Evolutionary conservation across 768 basidiomycete species (phyloP).

Genomic region (Guyanaporus albipodus): DNA sequence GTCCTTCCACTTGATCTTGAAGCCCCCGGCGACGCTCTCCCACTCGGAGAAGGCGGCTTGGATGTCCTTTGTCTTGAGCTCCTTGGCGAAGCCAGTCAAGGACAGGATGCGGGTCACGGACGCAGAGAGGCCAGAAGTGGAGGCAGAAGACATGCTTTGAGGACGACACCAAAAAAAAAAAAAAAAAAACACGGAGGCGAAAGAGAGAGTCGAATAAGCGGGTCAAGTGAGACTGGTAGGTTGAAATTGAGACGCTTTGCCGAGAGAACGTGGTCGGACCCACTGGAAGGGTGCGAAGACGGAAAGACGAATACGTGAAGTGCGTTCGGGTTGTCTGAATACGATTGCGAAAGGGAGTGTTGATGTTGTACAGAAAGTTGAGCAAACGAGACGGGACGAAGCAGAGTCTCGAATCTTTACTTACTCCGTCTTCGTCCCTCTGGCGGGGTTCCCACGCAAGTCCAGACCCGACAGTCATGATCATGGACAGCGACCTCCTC

Average conservation of each 20-base stretch:
- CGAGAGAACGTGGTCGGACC: constrained; percentile 28
- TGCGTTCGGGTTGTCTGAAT: constrained; percentile 4
- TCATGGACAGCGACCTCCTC: constrained; percentile 67
- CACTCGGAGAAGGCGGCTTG: constrained; percentile 88
- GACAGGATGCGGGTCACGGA: constrained; percentile 94
- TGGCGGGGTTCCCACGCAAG: constrained; percentile 20
- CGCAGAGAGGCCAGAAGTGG: constrained; percentile 81
- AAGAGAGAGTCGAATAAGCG: constrained; percentile 17
- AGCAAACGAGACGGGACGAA: constrained; percentile 10
- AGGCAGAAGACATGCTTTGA: constrained; percentile 53
- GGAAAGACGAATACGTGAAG: constrained; percentile 6
- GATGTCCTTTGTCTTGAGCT: constrained; percentile 97
- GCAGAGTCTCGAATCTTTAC: background rate
- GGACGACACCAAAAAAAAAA: constrained; percentile 5
- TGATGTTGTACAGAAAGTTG: constrained; percentile 30
- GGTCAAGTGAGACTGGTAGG: constrained; percentile 5
- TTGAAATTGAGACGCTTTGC: constrained; percentile 22
- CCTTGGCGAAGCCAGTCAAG: constrained; percentile 88
- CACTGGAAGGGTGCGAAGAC: constrained; percentile 7
- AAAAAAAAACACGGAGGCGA: background rate
- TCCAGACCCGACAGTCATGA: constrained; percentile 25
- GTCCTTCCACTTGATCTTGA: constrained; percentile 99
- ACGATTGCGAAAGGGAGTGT: constrained; percentile 22
- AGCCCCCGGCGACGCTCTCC: constrained; percentile 82
- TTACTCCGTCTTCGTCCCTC: too few relatives aligned